These are phyloP conservation scores for Calonectria pauciramosa DNA, from an alignment of 2,329 filamentous ascomycete species.

Conservation along the genomic window DNA sequence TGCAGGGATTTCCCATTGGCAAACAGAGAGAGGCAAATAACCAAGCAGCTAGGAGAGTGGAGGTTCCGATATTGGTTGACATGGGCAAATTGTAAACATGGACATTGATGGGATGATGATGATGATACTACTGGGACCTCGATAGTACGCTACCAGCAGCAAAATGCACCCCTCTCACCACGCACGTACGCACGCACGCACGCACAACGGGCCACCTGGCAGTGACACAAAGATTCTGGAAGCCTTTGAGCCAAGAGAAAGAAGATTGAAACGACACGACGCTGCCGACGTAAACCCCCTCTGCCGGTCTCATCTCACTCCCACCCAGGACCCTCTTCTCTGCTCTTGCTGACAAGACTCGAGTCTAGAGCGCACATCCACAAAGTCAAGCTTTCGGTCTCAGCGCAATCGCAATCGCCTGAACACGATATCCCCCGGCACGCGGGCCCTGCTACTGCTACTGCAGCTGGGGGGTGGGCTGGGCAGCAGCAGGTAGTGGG, in stretches of 20 bases:
- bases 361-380: conserved; percentile 9
- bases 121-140: neutral
- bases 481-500: too few relatives aligned
- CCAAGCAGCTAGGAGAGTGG: neutral
- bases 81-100: conserved; percentile 19
- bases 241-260: neutral
- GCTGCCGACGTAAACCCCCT: neutral
- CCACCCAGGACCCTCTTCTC: neutral
- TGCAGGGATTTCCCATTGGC: conserved; percentile 8
- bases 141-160: conserved; percentile 7
- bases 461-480: neutral
- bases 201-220: neutral
- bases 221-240: conserved; percentile 12
- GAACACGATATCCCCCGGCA: neutral
- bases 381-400: conserved; percentile 8
- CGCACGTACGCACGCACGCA: neutral
- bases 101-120: conserved; percentile 19
- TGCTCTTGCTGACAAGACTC: neutral
- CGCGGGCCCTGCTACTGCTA: neutral
- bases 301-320: neutral
- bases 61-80: conserved; percentile 7
- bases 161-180: neutral
- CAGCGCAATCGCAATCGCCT: neutral
- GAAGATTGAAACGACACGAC: neutral
- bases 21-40: neutral